Evolutionary conservation across 139 green algal species (phyloP).

Genomic region (Nannochloris sp.): DNA sequence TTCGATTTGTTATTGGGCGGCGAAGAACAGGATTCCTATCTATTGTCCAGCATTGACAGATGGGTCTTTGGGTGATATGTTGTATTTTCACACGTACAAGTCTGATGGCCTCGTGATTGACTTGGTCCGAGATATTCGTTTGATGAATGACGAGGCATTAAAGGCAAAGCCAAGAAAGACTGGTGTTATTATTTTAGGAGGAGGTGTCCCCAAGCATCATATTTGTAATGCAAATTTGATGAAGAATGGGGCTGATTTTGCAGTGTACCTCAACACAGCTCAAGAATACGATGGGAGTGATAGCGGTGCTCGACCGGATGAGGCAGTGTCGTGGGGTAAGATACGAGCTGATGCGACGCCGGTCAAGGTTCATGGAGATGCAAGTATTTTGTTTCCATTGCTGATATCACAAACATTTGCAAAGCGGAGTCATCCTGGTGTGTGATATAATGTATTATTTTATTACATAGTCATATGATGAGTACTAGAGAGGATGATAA

Average conservation of each 20-base stretch:
- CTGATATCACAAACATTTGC: constrained; percentile 93
- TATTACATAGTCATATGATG: too few relatives aligned
- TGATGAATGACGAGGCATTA: constrained; percentile 90
- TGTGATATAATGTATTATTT: background rate
- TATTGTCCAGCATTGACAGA: constrained; percentile 93
- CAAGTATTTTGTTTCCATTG: constrained; percentile 89
- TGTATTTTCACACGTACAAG: constrained; percentile 97
- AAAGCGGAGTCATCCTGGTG: constrained; percentile 19
- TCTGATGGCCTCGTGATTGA: constrained; percentile 58
- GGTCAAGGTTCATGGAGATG: constrained; percentile 85
- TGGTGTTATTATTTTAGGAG: constrained; percentile 89
- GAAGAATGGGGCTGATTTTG: constrained; percentile 95
- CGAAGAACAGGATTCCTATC: constrained; percentile 85
- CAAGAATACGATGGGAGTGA: constrained; percentile 97
- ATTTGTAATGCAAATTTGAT: constrained; percentile 99
- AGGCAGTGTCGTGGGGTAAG: constrained; percentile 97
- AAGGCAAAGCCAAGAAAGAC: constrained; percentile 70
- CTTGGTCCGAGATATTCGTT: constrained; percentile 54
- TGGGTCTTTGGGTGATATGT: constrained; percentile 90
- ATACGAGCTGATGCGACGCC: constrained; percentile 78
- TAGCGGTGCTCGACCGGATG: constrained; percentile 79
- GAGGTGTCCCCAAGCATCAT: constrained; percentile 93
- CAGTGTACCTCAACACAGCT: constrained; percentile 80
- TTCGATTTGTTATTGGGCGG: constrained; percentile 88
- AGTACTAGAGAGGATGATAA: too few relatives aligned